These are phyloP conservation scores for Apodospora peruviana DNA, from an alignment of 495 filamentous ascomycete species.

Conservation along the genomic window DNA sequence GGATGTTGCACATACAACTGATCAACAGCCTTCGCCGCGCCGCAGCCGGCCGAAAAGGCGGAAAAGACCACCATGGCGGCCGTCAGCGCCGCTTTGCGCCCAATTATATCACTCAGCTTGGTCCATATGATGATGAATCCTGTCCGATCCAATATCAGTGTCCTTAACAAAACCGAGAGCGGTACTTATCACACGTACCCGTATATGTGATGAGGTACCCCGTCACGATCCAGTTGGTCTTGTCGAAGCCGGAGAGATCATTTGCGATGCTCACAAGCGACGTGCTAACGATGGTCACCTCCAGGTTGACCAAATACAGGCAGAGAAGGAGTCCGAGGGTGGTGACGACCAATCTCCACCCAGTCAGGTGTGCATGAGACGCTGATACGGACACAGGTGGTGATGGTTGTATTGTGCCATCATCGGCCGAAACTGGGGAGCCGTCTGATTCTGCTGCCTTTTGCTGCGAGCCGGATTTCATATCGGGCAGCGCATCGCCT, in stretches of 20 bases:
- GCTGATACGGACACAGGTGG: no score
- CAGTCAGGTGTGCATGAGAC: no score
- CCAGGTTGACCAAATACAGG: no score
- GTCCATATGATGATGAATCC: slow-evolving; percentile 48
- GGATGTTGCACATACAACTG: slow-evolving; percentile 37
- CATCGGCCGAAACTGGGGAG: no score
- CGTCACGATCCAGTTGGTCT: slow-evolving; percentile 50
- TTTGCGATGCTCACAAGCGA: slow-evolving; percentile 50
- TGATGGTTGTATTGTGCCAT: no score
- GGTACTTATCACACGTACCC: not conserved
- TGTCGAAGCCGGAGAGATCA: slow-evolving; percentile 40
- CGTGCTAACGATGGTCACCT: slow-evolving; percentile 52
- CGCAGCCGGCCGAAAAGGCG: slow-evolving; percentile 47
- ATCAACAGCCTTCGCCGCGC: slow-evolving; percentile 36
- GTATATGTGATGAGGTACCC: slow-evolving; percentile 46
- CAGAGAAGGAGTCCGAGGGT: no score
- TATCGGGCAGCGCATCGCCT: no score
- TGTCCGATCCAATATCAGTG: slow-evolving; percentile 10
- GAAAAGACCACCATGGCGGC: slow-evolving; percentile 37
- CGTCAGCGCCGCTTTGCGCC: slow-evolving; percentile 38
- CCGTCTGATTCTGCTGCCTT: no score
- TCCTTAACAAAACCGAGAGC: not conserved
- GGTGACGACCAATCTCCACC: no score
- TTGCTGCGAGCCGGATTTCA: no score
- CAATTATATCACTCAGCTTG: slow-evolving; percentile 47